Evolutionary conservation across 2,329 filamentous ascomycete genomes (phyloP).

Genomic region (Fusarium cyanostomum): DNA sequence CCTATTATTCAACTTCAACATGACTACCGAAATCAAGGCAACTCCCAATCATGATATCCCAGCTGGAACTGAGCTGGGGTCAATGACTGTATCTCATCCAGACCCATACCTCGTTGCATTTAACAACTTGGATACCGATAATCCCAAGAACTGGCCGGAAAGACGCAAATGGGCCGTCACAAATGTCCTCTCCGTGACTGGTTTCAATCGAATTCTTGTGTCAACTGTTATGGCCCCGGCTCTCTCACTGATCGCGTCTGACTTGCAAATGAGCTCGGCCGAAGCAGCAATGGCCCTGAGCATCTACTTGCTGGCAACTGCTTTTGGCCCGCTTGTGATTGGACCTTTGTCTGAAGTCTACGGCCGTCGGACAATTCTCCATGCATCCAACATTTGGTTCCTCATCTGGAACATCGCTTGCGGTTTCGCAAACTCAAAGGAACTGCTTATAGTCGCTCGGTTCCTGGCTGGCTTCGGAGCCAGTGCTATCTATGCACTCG

Average conservation of each 20-base stretch:
- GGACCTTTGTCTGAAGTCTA: slow-evolving; percentile 60
- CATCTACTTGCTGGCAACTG: slow-evolving; percentile 55
- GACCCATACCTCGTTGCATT: slow-evolving; percentile 44
- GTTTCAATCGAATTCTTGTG: slow-evolving; percentile 62
- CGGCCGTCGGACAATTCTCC: slow-evolving; percentile 54
- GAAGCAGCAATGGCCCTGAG: slow-evolving; percentile 59
- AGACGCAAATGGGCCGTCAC: slow-evolving; percentile 60
- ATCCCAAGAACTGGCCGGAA: slow-evolving; percentile 52
- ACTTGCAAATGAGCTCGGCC: slow-evolving; percentile 60
- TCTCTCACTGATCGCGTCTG: slow-evolving; percentile 57
- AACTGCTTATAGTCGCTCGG: slow-evolving; percentile 54
- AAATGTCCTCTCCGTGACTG: slow-evolving; percentile 57
- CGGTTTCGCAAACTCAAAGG: slow-evolving; percentile 52
- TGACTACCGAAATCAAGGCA: slow-evolving; percentile 5
- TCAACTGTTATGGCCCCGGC: slow-evolving; percentile 63
- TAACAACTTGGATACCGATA: slow-evolving; percentile 45
- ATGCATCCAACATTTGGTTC: slow-evolving; percentile 59
- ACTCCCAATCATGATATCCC: neutral
- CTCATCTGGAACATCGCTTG: slow-evolving; percentile 59
- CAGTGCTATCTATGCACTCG: slow-evolving; percentile 56
- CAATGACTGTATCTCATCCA: neutral
- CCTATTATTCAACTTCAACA: neutral
- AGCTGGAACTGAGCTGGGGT: slow-evolving; percentile 3
- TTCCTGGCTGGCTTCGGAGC: slow-evolving; percentile 61
- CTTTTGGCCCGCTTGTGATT: slow-evolving; percentile 55